Conservation (phyloP, 2,329 filamentous ascomycete genomes). For the Trichoderma simmonsii region DNA sequence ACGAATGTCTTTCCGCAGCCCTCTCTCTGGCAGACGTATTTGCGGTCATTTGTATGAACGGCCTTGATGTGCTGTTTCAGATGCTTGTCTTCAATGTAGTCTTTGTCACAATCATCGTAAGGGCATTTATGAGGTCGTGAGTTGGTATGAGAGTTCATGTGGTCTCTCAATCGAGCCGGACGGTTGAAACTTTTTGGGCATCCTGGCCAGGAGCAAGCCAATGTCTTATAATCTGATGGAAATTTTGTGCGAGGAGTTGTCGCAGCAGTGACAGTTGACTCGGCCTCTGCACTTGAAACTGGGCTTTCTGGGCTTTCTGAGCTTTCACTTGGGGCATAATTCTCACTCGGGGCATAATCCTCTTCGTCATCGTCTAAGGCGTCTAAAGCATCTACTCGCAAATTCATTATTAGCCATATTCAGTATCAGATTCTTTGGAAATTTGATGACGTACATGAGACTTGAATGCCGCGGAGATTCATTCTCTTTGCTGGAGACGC, state of each 20-base stretch:
- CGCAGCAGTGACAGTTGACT: constrained; percentile 33
- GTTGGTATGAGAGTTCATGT: constrained; percentile 81
- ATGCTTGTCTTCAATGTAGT: constrained; percentile 83
- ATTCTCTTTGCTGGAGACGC: constrained; percentile 29
- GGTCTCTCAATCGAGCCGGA: constrained; percentile 73
- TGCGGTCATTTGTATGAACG: constrained; percentile 68
- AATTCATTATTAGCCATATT: not conserved
- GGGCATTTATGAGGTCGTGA: constrained; percentile 76
- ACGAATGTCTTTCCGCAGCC: constrained; percentile 79
- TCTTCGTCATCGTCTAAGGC: constrained; percentile 33
- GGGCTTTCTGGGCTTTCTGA: constrained; percentile 25
- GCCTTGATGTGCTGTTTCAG: constrained; percentile 81
- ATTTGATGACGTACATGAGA: constrained; percentile 24
- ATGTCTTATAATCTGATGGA: constrained; percentile 72
- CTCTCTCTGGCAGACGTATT: constrained; percentile 67
- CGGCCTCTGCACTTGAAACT: constrained; percentile 31
- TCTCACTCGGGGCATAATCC: constrained; percentile 30
- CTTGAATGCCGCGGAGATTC: constrained; percentile 22
- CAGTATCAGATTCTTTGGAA: not conserved
- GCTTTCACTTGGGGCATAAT: not conserved
- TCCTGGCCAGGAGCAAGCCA: constrained; percentile 68
- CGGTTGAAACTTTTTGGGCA: constrained; percentile 87
- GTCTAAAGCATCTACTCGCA: constrained; percentile 9
- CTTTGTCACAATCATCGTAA: constrained; percentile 70
- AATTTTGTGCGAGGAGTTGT: constrained; percentile 50